phyloP scores from a whole-genome alignment of 495 filamentous ascomycete species.

The Sphaerosporella brunnea region DNA sequence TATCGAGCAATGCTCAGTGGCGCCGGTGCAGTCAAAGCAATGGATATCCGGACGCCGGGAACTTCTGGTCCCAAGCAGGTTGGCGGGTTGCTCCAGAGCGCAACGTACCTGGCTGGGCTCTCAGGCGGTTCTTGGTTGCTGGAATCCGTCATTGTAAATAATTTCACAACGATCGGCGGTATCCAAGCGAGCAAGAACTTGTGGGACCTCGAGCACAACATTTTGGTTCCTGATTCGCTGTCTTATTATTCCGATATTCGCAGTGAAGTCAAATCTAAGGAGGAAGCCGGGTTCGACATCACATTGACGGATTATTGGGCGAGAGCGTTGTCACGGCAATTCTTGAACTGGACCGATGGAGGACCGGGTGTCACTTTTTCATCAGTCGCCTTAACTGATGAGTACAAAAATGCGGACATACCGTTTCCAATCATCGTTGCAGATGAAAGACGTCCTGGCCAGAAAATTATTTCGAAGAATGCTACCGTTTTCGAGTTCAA shows the following conservation, averaged over 20 bases:
- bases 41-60: constrained; percentile 56
- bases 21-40: constrained; percentile 71
- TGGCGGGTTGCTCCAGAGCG: constrained; percentile 67
- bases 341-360: constrained; percentile 61
- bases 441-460: constrained; percentile 51
- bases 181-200: constrained; percentile 41
- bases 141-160: constrained; percentile 72
- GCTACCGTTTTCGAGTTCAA: constrained; percentile 76
- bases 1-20: constrained; percentile 80
- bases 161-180: constrained; percentile 56
- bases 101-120: constrained; percentile 71
- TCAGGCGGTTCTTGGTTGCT: constrained; percentile 83
- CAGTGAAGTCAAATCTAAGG: constrained; percentile 46
- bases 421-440: constrained; percentile 74
- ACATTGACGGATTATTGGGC: constrained; percentile 81
- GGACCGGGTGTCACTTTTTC: constrained; percentile 73
- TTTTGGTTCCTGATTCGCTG: constrained; percentile 37
- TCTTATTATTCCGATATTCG: constrained; percentile 52
- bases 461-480: constrained; percentile 49
- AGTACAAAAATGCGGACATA: constrained; percentile 50
- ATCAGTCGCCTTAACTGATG: constrained; percentile 51
- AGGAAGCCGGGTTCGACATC: constrained; percentile 50
- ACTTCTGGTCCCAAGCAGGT: constrained; percentile 49
- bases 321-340: constrained; percentile 63
- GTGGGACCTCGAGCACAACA: constrained; percentile 66